phyloP scores from a whole-genome alignment of 768 basidiomycete genomes.

The Clavulina sp. region DNA sequence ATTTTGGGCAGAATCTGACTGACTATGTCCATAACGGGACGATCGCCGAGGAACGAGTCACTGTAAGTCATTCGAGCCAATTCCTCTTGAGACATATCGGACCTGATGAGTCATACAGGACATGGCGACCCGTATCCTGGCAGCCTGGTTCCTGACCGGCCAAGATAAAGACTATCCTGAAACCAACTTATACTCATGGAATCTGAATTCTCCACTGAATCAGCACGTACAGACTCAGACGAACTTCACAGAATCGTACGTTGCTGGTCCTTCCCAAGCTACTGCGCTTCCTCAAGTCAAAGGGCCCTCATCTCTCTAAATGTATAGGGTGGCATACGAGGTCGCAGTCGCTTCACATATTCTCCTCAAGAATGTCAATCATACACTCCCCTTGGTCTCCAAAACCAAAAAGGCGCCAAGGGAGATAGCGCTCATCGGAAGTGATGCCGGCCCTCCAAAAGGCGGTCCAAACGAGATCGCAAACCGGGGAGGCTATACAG shows the following conservation, averaged over 20 bases:
- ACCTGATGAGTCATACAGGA: constrained; percentile 20
- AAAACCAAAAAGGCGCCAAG: constrained; percentile 12
- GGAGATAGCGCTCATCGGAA: constrained; percentile 26
- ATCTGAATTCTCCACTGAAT: constrained; percentile 22
- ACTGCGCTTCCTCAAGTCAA: too few species aligned
- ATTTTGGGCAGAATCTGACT: constrained; percentile 34
- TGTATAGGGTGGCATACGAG: constrained; percentile 22
- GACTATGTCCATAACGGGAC: constrained; percentile 55
- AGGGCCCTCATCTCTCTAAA: not conserved
- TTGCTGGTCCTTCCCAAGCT: not conserved
- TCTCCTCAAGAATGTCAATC: constrained; percentile 30
- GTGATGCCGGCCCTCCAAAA: constrained; percentile 39
- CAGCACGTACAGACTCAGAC: constrained; percentile 22
- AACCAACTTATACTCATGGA: constrained; percentile 42
- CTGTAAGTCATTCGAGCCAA: constrained; percentile 5
- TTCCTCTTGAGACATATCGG: not conserved
- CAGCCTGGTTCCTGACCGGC: constrained; percentile 19
- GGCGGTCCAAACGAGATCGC: constrained; percentile 54
- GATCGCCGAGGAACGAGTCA: constrained; percentile 37
- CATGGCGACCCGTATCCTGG: constrained; percentile 25
- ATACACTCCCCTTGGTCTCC: constrained; percentile 18
- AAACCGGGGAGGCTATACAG: constrained; percentile 29
- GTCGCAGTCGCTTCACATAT: constrained; percentile 40
- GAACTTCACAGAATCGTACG: constrained; percentile 9
- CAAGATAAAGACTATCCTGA: too few species aligned